Base-by-base conservation (phyloP, 192 early-diverging fungal species). In the Dissophora globulifera region DNA sequence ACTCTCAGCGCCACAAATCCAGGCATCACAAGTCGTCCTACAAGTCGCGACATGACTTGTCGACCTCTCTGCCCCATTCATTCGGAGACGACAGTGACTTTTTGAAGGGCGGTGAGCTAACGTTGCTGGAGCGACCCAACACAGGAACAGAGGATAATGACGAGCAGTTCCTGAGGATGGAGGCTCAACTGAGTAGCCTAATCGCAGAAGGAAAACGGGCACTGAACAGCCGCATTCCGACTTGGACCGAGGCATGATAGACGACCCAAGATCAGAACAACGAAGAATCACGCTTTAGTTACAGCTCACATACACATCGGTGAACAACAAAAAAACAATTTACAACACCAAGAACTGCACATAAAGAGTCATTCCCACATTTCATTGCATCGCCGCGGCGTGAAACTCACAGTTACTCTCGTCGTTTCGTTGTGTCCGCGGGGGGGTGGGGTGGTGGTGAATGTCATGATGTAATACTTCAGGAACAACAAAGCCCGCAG, bases 131-230 rank as follows among this genome's bases (percentile, higher is more conserved):
- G 15, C 33, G 61, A 16, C 67, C 76, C 29, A 63, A 70, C 15
- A 79, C 78, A 4, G 67, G 68, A 16, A 79, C 78, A 10, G 78
- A 79, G 35, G 78, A 69, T 35, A 71, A 66, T 32, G 78, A 79
- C 23, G 63, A 70, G n/a, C 62, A 65, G 49, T 69, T 79, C 50
- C 42, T 71, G 55, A 64, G 78, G 42, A 79, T 79, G 78, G 78
- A 79, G 30, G 78, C 67, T 20, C 52, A 71, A 22, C 51, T 79
- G 5, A 71, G 26, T 5, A 67, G 40, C 5, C 32, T 79, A 51
- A 79, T 79, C 32, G 78, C 78, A 7, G 67, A 66, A n/a, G 78
- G 78, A 35, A 79, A 69, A 50, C 68, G 68, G 0, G 78, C 78
- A 1, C 38, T 79, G 32, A 66, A 41, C 15, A 66, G 58, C 30